Conservation (phyloP, 1,284 basidiomycete genomes). For the Trichosporon inkin region DNA sequence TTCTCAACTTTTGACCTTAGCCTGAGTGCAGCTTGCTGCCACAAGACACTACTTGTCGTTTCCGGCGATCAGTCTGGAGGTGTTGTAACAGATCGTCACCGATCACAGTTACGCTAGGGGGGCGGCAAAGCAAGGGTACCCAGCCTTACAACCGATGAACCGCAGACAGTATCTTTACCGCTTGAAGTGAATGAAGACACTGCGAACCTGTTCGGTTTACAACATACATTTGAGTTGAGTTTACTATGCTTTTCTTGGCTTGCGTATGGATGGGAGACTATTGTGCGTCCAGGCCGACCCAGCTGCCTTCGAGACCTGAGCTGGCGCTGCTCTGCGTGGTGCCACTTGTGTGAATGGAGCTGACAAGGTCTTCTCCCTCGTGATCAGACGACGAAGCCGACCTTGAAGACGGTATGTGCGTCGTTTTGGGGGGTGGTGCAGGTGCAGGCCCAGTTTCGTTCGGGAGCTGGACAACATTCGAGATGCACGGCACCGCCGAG, state of each 20-base stretch:
- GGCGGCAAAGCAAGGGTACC: too few species aligned
- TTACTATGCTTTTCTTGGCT: neutral
- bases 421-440: slow-evolving; percentile 19
- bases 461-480: slow-evolving; percentile 31
- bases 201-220: too few species aligned
- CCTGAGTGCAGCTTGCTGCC: too few species aligned
- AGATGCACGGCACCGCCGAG: slow-evolving; percentile 24
- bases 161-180: too few species aligned
- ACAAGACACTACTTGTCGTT: too few species aligned
- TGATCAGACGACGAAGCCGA: slow-evolving; percentile 30
- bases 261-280: neutral
- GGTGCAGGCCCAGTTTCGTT: slow-evolving; percentile 32
- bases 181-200: too few species aligned
- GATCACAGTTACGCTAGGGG: too few species aligned
- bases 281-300: slow-evolving; percentile 36
- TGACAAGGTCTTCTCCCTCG: slow-evolving; percentile 40
- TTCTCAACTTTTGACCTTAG: too few species aligned
- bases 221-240: neutral
- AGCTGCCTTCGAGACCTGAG: slow-evolving; percentile 39
- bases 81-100: too few species aligned
- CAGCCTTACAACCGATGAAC: too few species aligned
- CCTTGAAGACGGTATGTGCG: neutral
- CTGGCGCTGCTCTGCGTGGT: slow-evolving; percentile 27
- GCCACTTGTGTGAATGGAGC: slow-evolving; percentile 39
- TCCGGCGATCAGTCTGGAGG: too few species aligned